Percentiles rank a stretch among this genome's conserved stretches.
Conservation (phyloP, 306 rosid species). For the Quercus engelmannii region DNA sequence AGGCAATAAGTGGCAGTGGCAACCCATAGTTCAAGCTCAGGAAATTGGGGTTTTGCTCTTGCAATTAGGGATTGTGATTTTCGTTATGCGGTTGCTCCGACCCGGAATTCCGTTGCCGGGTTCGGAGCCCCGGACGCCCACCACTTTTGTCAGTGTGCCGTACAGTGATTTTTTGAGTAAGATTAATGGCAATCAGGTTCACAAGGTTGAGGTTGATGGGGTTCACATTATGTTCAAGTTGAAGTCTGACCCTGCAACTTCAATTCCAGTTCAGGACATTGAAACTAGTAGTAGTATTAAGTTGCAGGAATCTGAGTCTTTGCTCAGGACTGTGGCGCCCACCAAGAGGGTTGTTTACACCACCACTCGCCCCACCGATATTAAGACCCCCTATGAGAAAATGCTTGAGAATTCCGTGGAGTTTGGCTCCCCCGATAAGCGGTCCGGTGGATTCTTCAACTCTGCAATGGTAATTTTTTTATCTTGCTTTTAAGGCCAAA, state of each 20-base stretch:
- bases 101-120: conserved; percentile 86
- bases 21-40: conserved; percentile 75
- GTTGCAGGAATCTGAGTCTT: conserved; percentile 53
- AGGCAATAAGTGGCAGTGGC: conserved; percentile 88
- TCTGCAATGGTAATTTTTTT: conserved; percentile 68
- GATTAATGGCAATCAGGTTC: conserved; percentile 72
- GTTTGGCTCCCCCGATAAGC: conserved; percentile 91
- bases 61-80: conserved; percentile 77
- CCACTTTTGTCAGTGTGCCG: conserved; percentile 72
- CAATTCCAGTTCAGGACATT: conserved; percentile 30
- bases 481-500: neutral
- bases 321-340: conserved; percentile 43
- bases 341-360: conserved; percentile 81
- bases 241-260: conserved; percentile 48
- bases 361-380: conserved; percentile 89
- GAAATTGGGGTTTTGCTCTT: conserved; percentile 76
- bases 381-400: conserved; percentile 86
- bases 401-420: conserved; percentile 95
- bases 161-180: conserved; percentile 88
- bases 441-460: conserved; percentile 85
- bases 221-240: conserved; percentile 86
- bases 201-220: conserved; percentile 96
- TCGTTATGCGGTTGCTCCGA: conserved; percentile 76
- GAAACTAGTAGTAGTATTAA: conserved; percentile 30
- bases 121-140: conserved; percentile 72